Evolutionary conservation across 306 rosid genomes (phyloP).

Genomic region (Calophaca sinica): DNA sequence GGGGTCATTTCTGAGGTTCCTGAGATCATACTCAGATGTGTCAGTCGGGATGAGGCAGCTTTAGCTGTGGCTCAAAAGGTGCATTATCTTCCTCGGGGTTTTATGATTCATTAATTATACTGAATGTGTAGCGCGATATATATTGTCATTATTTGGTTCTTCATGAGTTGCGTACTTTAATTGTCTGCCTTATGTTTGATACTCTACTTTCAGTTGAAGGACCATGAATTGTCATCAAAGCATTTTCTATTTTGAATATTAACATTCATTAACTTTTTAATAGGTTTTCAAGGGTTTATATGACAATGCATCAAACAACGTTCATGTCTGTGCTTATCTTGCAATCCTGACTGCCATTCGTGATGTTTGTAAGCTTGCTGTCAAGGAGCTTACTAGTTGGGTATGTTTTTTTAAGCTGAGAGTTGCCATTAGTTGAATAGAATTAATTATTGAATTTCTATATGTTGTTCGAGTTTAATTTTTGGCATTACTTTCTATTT

Average conservation of each 20-base stretch:
- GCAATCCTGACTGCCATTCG: constrained; percentile 90
- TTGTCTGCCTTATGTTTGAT: constrained; percentile 8
- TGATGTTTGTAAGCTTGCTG: constrained; percentile 99
- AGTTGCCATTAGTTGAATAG: not conserved
- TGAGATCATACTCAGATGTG: constrained; percentile 87
- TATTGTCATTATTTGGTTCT: constrained; percentile 29
- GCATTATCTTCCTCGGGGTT: not conserved
- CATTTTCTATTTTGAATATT: constrained; percentile 21
- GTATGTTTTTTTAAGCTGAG: constrained; percentile 58
- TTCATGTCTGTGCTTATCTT: constrained; percentile 83
- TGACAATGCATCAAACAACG: constrained; percentile 76
- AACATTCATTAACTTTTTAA: constrained; percentile 11
- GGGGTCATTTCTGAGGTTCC: constrained; percentile 90
- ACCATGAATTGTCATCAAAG: not conserved
- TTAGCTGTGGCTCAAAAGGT: constrained; percentile 99
- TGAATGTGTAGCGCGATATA: constrained; percentile 1
- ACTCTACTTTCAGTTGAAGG: constrained; percentile 33
- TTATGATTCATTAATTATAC: constrained; percentile 20
- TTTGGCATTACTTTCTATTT: constrained; percentile 1
- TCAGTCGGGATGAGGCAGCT: constrained; percentile 98
- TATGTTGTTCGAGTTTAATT: not conserved
- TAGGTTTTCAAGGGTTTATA: constrained; percentile 93
- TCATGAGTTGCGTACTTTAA: not conserved
- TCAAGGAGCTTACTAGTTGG: constrained; percentile 96
- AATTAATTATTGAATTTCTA: not conserved